A percentile compares a stretch with the other conserved stretches of the same genome.
Conservation (phyloP, 768 basidiomycete species). For the Gloeopeniophorella convolvens region DNA sequence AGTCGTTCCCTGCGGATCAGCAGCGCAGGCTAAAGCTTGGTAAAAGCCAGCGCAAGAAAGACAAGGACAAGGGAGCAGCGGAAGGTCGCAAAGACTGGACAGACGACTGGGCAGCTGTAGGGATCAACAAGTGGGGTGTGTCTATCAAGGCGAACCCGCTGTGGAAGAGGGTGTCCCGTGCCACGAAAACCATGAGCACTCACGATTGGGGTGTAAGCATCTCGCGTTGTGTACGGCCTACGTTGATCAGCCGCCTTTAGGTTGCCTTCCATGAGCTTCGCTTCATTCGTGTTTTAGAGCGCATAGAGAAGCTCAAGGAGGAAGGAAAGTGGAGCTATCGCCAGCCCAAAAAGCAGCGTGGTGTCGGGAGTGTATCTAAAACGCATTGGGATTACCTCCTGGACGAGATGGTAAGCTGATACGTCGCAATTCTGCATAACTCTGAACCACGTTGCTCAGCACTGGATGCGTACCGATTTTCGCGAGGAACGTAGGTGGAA, state of each 20-base stretch:
- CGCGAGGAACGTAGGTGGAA: conserved; percentile 95
- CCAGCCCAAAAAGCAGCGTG: conserved; percentile 91
- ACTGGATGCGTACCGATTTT: conserved; percentile 96
- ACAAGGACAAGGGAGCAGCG: conserved; percentile 38
- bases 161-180: conserved; percentile 58
- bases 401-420: conserved; percentile 81
- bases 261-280: conserved; percentile 75
- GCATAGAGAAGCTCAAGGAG: conserved; percentile 77
- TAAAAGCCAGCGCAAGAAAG: conserved; percentile 45
- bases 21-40: conserved; percentile 41
- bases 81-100: conserved; percentile 35
- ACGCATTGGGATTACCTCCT: conserved; percentile 94
- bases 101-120: conserved; percentile 61
- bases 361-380: conserved; percentile 66
- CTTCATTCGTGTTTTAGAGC: conserved; percentile 72
- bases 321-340: conserved; percentile 84
- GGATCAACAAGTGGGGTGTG: conserved; percentile 59
- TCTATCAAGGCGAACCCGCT: conserved; percentile 72
- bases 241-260: conserved; percentile 30
- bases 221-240: neutral
- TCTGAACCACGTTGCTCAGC: conserved; percentile 38
- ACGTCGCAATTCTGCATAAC: conserved; percentile 2
- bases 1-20: conserved; percentile 48
- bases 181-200: conserved; percentile 72
- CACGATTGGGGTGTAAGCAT: conserved; percentile 74